These are phyloP conservation scores for Tuber microsphaerosporum DNA, from an alignment of 495 filamentous ascomycete species.

Conservation along the genomic window DNA sequence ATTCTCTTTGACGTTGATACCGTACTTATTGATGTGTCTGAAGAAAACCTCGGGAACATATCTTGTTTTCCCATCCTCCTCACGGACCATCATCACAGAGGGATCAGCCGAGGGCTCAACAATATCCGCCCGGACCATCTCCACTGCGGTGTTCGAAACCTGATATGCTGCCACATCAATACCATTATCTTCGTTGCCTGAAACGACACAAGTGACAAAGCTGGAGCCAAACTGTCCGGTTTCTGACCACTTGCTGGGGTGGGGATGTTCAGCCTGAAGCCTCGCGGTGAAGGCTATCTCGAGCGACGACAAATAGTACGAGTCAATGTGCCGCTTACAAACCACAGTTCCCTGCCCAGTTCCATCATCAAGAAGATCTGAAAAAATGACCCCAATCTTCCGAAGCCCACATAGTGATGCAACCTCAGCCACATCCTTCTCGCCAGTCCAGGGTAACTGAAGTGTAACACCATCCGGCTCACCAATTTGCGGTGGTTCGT, in stretches of 20 bases:
- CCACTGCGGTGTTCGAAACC: slow-evolving; percentile 85
- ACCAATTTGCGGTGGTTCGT: slow-evolving; percentile 85
- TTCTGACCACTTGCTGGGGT: slow-evolving; percentile 93
- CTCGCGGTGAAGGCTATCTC: slow-evolving; percentile 85
- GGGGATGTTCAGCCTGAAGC: slow-evolving; percentile 78
- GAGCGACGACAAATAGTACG: slow-evolving; percentile 85
- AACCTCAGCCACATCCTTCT: slow-evolving; percentile 71
- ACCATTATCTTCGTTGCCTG: slow-evolving; percentile 79
- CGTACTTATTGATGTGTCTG: slow-evolving; percentile 90
- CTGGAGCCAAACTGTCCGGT: slow-evolving; percentile 90
- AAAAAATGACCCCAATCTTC: slow-evolving; percentile 91
- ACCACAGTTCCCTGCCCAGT: slow-evolving; percentile 71
- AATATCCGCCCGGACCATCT: slow-evolving; percentile 95
- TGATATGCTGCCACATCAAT: slow-evolving; percentile 90
- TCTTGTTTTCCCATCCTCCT: slow-evolving; percentile 74
- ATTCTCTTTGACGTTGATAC: slow-evolving; percentile 90
- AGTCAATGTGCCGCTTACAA: slow-evolving; percentile 94
- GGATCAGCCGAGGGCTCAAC: slow-evolving; percentile 92
- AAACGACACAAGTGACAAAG: slow-evolving; percentile 92
- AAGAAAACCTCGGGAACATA: slow-evolving; percentile 99
- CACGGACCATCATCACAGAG: slow-evolving; percentile 84
- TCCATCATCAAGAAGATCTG: slow-evolving; percentile 80
- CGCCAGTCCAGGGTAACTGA: slow-evolving; percentile 71
- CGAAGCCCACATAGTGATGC: slow-evolving; percentile 79
- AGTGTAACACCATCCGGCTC: slow-evolving; percentile 89